phyloP scores from a whole-genome alignment of 1,139 yeast species.

The Magnusiomyces suaveolens region DNA sequence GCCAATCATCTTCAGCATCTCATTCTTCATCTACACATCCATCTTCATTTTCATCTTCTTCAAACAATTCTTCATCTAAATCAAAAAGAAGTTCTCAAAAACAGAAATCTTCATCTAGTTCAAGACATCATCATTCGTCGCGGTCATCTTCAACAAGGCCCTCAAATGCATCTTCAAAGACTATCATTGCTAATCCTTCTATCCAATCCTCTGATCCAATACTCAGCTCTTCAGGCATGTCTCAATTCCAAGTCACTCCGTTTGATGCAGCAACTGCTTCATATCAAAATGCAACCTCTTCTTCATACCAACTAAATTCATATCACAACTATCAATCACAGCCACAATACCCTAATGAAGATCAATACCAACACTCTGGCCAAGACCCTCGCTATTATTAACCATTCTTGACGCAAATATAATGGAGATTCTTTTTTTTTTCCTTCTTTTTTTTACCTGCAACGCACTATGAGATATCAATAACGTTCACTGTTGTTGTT shows the following conservation, averaged over 20 bases:
- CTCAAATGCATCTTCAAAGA: not conserved
- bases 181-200: not conserved
- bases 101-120: not conserved
- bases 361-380: not conserved
- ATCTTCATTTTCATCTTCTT: not conserved
- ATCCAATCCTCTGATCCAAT: not conserved
- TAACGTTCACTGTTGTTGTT: not conserved
- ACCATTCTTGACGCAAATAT: not conserved
- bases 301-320: not conserved
- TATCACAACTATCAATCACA: not conserved
- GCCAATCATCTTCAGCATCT: not conserved
- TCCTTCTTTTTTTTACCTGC: too few species aligned
- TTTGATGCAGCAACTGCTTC: not conserved
- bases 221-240: not conserved
- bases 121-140: not conserved
- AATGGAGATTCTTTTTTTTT: too few species aligned
- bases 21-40: not conserved
- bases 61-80: slow-evolving; percentile 14
- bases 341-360: not conserved
- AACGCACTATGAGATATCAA: not conserved
- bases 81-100: not conserved
- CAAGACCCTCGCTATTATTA: not conserved
- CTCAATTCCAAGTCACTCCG: not conserved
- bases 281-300: not conserved
- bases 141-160: not conserved